These are phyloP conservation scores for Drosera capensis DNA, from an alignment of 148 eudicot species.

Conservation along the genomic window DNA sequence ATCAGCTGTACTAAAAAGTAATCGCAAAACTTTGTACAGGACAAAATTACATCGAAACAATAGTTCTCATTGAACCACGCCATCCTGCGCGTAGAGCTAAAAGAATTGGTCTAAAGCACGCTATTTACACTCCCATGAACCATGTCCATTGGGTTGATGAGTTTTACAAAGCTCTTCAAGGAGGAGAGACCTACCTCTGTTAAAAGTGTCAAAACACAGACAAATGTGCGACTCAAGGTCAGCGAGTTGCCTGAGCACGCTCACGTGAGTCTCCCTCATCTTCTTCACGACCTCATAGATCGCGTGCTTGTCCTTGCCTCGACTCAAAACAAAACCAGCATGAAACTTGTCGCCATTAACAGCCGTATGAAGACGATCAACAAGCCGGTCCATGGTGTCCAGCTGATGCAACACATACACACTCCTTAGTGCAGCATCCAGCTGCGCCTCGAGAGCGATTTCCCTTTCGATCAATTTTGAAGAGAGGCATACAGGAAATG, in stretches of 20 bases:
- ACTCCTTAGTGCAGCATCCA: constrained; percentile 55
- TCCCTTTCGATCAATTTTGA: constrained; percentile 34
- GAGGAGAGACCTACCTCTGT: constrained; percentile 54
- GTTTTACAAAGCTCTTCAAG: constrained; percentile 17
- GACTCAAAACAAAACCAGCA: constrained; percentile 44
- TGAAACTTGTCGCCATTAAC: constrained; percentile 51
- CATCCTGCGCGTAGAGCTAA: too few species aligned
- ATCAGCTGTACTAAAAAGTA: too few species aligned
- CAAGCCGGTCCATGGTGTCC: constrained; percentile 62
- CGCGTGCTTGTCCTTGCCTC: constrained; percentile 58
- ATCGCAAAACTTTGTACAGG: too few species aligned
- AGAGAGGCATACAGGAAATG: constrained; percentile 32
- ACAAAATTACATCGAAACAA: too few species aligned
- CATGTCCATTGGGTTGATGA: not conserved
- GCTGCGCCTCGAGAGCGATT: constrained; percentile 30
- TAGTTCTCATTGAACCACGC: too few species aligned
- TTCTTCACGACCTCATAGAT: constrained; percentile 53
- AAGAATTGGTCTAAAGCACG: too few species aligned
- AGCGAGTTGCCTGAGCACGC: constrained; percentile 35
- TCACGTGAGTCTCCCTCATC: constrained; percentile 33
- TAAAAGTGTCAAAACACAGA: constrained; percentile 62
- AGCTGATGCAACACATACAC: constrained; percentile 53
- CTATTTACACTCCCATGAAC: not conserved
- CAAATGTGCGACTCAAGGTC: constrained; percentile 73
- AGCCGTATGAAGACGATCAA: constrained; percentile 30